phyloP scores from a whole-genome alignment of 1,139 yeast genomes.

The Magnusiomyces sp. region DNA sequence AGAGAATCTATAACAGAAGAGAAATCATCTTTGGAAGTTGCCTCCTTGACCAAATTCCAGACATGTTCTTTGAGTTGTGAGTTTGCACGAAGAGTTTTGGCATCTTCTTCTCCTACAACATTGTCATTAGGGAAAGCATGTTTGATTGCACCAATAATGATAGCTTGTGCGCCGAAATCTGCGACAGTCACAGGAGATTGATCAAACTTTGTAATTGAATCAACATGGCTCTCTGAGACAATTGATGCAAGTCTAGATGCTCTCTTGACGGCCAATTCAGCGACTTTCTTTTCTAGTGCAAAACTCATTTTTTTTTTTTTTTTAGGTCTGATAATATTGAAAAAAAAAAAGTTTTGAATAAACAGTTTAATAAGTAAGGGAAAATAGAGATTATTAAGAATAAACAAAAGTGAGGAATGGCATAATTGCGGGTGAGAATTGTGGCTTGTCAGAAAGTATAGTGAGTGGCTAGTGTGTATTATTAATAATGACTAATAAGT shows the following conservation, averaged over 20 bases:
- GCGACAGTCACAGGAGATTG: conserved; percentile 95
- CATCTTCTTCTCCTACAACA: conserved; percentile 92
- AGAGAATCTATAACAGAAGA: conserved; percentile 31
- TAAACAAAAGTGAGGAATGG: background rate
- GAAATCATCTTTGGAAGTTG: conserved; percentile 24
- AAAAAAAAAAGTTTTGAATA: too few relatives aligned
- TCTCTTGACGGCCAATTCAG: conserved; percentile 82
- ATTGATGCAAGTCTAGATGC: conserved; percentile 72
- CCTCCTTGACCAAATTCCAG: conserved; percentile 29
- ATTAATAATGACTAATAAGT: background rate
- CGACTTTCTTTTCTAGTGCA: conserved; percentile 53
- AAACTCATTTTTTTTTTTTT: conserved; percentile 6
- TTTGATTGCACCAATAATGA: conserved; percentile 74
- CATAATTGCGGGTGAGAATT: background rate
- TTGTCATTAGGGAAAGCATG: conserved; percentile 74
- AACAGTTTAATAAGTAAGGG: background rate
- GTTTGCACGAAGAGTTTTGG: conserved; percentile 50
- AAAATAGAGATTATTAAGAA: background rate
- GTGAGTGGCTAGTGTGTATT: too few relatives aligned
- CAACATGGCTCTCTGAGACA: conserved; percentile 49
- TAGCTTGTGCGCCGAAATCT: conserved; percentile 93
- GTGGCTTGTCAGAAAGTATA: background rate
- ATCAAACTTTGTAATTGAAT: conserved; percentile 70
- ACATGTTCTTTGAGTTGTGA: conserved; percentile 39
- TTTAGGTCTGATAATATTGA: too few relatives aligned